phyloP scores from a whole-genome alignment of 352 stramenopile species.

The Globisporangium barbulae region DNA sequence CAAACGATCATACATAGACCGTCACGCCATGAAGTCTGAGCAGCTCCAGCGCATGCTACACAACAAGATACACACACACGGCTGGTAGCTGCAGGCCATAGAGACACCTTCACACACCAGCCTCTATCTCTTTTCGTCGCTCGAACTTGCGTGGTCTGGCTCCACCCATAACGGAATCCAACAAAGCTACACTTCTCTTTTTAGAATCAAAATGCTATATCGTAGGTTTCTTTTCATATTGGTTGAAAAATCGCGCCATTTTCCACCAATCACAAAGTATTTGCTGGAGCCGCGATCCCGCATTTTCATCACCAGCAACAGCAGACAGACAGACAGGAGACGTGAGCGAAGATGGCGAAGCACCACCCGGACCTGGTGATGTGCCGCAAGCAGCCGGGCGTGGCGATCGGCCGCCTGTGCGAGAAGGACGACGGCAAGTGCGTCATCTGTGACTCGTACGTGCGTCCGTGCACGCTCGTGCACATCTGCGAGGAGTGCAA shows the following conservation, averaged over 20 bases:
- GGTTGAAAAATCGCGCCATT: not conserved
- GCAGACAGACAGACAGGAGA: not conserved
- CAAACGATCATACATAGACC: not conserved
- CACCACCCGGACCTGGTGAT: slow-evolving; percentile 99
- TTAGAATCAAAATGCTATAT: slow-evolving; percentile 2
- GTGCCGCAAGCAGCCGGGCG: slow-evolving; percentile 99
- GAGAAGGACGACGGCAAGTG: slow-evolving; percentile 99
- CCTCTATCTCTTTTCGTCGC: not conserved
- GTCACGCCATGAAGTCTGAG: not conserved
- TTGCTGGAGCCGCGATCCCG: not conserved
- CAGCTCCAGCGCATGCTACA: not conserved
- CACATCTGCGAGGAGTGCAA: slow-evolving; percentile 99
- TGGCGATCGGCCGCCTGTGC: slow-evolving; percentile 96
- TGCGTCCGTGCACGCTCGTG: slow-evolving; percentile 96
- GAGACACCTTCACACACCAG: not conserved
- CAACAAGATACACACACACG: not conserved
- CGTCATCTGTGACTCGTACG: slow-evolving; percentile 99
- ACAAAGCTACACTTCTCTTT: not conserved
- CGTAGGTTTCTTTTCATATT: not conserved
- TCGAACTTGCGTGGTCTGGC: not conserved
- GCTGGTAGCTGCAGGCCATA: no score
- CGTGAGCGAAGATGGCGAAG: slow-evolving; percentile 93
- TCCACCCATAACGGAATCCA: not conserved
- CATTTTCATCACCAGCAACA: not conserved
- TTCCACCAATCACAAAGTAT: not conserved